A percentile compares a stretch with the other conserved stretches of the same genome.
Conservation (phyloP, 495 filamentous ascomycete species). For the Lasiosphaeris hirsuta region DNA sequence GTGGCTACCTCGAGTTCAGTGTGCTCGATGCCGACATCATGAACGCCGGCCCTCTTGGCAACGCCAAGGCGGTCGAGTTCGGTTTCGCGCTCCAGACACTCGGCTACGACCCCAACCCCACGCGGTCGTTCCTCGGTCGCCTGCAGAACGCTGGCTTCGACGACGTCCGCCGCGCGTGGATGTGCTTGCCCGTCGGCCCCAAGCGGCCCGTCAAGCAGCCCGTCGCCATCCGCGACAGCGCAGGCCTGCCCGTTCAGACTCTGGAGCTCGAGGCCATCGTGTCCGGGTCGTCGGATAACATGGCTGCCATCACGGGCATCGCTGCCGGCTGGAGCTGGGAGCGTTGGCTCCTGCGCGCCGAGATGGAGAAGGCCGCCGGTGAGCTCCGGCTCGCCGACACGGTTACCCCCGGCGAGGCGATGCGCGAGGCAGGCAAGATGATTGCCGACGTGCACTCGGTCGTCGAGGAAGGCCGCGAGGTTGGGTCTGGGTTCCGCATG, state of each 20-base stretch:
- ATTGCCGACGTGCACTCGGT: constrained; percentile 76
- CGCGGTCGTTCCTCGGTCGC: constrained; percentile 70
- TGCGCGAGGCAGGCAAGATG: constrained; percentile 48
- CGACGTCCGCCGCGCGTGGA: constrained; percentile 80
- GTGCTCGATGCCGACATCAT: constrained; percentile 86
- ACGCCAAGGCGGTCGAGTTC: constrained; percentile 84
- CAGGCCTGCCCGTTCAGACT: constrained; percentile 39
- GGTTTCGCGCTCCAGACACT: constrained; percentile 79
- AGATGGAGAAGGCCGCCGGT: constrained; percentile 75
- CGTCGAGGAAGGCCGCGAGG: constrained; percentile 77
- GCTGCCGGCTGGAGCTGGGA: constrained; percentile 94
- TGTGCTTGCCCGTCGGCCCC: constrained; percentile 81
- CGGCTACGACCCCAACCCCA: constrained; percentile 83
- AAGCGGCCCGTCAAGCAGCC: constrained; percentile 46
- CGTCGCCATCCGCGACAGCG: constrained; percentile 30
- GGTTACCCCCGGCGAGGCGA: constrained; percentile 41
- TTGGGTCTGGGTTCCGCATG: constrained; percentile 79
- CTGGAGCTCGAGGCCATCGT: constrained; percentile 64
- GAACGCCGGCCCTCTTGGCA: constrained; percentile 70
- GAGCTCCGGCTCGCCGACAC: constrained; percentile 53
- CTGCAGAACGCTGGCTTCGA: constrained; percentile 72
- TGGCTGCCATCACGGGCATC: constrained; percentile 72
- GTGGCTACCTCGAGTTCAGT: constrained; percentile 86
- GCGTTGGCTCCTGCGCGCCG: constrained; percentile 85
- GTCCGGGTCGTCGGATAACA: constrained; percentile 66